Percentiles rank a stretch among this genome's conserved stretches.
Evolutionary conservation across 495 filamentous ascomycete species (phyloP).

Genomic region (Tuber magnatum): DNA sequence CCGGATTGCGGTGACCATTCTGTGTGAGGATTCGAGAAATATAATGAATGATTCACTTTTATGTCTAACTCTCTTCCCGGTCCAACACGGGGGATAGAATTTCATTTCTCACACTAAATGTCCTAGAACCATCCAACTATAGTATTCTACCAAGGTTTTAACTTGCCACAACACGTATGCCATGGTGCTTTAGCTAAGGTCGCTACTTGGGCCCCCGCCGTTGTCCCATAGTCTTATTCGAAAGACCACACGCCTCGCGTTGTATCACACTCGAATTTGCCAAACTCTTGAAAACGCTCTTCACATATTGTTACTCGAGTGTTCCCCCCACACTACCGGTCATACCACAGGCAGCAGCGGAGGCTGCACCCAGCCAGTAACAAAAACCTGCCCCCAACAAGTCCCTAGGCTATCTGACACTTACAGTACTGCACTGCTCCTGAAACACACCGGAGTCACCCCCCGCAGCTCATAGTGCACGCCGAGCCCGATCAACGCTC

Average conservation of each 20-base stretch:
- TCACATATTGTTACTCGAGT: not conserved
- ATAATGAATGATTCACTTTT: too few species aligned
- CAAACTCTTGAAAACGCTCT: not conserved
- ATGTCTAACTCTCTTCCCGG: too few species aligned
- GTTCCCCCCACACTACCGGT: too few species aligned
- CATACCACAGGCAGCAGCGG: too few species aligned
- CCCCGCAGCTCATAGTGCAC: not conserved
- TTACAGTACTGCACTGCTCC: too few species aligned
- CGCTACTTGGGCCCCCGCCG: not conserved
- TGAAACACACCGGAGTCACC: not conserved
- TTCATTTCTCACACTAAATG: too few species aligned
- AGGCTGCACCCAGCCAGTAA: too few species aligned
- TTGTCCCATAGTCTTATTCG: not conserved
- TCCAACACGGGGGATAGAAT: too few species aligned
- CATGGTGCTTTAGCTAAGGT: too few species aligned
- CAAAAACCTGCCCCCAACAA: not conserved
- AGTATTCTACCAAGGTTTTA: not conserved
- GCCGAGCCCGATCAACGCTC: not conserved
- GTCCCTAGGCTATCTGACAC: not conserved
- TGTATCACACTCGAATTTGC: not conserved
- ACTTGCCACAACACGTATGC: not conserved
- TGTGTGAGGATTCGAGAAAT: too few species aligned
- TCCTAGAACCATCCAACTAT: not conserved
- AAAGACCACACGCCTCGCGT: not conserved
- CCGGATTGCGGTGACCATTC: too few species aligned